Evolutionary conservation across 1,284 basidiomycete species (phyloP).

Genomic region (Rhodotorula sp.): DNA sequence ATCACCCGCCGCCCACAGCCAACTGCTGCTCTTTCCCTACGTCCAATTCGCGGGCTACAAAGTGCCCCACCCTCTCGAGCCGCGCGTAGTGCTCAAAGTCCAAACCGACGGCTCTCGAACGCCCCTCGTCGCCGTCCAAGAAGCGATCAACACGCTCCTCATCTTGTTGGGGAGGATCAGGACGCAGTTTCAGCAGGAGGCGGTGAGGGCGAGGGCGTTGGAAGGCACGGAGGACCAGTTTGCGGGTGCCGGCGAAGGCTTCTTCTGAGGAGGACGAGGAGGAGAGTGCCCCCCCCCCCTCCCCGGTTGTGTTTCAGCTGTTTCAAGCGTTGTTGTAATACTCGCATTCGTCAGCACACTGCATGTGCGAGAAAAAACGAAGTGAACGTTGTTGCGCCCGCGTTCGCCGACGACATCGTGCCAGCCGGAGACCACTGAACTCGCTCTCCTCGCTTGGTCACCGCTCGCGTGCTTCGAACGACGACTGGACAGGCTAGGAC

Average conservation of each 20-base stretch:
- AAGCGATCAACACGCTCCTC: conserved; percentile 80
- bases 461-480: no score
- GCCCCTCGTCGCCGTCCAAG: conserved; percentile 78
- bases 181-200: conserved; percentile 54
- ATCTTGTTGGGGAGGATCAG: conserved; percentile 61
- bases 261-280: conserved; percentile 24
- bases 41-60: conserved; percentile 97
- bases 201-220: conserved; percentile 39
- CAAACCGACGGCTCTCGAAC: conserved; percentile 88
- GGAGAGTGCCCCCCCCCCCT: background rate
- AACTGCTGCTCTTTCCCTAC: conserved; percentile 78
- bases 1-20: conserved; percentile 55
- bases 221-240: conserved; percentile 21
- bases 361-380: background rate
- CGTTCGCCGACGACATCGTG: conserved; percentile 4
- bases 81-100: conserved; percentile 88
- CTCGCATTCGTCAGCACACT: background rate
- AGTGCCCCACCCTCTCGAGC: conserved; percentile 93
- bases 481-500: no score
- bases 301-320: background rate
- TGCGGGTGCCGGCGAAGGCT: conserved; percentile 22
- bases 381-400: background rate
- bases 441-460: no score
- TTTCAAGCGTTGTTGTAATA: background rate
- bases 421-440: no score